Evolutionary conservation across 495 filamentous ascomycete species (phyloP).

Genomic region (Trypethelium eluteriae): DNA sequence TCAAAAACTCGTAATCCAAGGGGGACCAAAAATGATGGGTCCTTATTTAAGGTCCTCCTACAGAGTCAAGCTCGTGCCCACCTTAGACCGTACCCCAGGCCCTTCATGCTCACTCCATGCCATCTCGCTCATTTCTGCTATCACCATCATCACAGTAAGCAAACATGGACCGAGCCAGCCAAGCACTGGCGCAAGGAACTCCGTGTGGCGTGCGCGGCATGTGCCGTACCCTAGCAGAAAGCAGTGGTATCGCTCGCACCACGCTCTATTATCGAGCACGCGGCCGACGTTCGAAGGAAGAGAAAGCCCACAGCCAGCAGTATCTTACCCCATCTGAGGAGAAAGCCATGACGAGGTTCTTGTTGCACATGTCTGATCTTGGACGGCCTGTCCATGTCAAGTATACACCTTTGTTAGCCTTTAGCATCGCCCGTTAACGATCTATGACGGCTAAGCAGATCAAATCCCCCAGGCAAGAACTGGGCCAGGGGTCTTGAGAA

Average conservation of each 20-base stretch:
- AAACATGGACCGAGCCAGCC: constrained; percentile 23
- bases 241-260: constrained; percentile 17
- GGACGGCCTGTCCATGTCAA: constrained; percentile 21
- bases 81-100: background rate
- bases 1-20: background rate
- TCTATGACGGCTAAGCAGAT: background rate
- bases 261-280: constrained; percentile 20
- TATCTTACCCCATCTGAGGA: constrained; percentile 22
- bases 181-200: constrained; percentile 20
- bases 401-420: constrained; percentile 20
- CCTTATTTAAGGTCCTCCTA: background rate
- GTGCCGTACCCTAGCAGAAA: constrained; percentile 19
- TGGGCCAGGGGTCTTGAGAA: constrained; percentile 24
- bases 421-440: constrained; percentile 14
- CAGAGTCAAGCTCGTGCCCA: background rate
- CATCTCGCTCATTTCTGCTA: background rate
- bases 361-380: constrained; percentile 21
- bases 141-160: constrained; percentile 9
- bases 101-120: constrained; percentile 13
- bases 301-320: constrained; percentile 20
- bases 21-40: background rate
- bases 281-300: constrained; percentile 22
- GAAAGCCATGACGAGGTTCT: constrained; percentile 20
- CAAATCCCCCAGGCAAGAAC: constrained; percentile 25
- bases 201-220: constrained; percentile 15